Evolutionary conservation across 257 asterid genomes (phyloP).

Genomic region (Solanum bukasovii): DNA sequence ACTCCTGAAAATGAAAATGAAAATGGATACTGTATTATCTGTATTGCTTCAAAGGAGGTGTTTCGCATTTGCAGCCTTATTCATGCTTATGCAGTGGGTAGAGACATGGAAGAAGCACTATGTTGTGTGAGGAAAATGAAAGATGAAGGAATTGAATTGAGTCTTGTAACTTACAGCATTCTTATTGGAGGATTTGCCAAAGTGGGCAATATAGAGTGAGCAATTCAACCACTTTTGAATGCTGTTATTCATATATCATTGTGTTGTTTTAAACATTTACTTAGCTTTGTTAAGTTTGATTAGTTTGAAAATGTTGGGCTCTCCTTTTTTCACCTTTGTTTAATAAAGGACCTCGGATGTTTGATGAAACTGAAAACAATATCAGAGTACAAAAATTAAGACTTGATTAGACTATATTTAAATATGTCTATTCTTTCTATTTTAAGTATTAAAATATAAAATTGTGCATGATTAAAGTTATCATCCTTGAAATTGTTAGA

Average conservation of each 20-base stretch:
- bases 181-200: constrained; percentile 83
- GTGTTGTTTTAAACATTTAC: background rate
- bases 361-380: background rate
- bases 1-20: background rate
- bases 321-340: background rate
- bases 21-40: background rate
- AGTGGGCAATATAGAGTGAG: constrained; percentile 67
- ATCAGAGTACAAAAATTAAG: background rate
- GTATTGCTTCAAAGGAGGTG: background rate
- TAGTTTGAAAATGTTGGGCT: background rate
- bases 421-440: background rate
- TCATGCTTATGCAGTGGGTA: constrained; percentile 89
- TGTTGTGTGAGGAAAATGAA: constrained; percentile 83
- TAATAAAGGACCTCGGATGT: background rate
- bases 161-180: constrained; percentile 85
- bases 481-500: background rate
- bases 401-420: background rate
- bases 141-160: constrained; percentile 77
- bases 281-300: background rate
- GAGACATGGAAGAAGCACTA: constrained; percentile 96
- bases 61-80: constrained; percentile 53
- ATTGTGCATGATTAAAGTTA: background rate
- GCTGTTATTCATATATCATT: background rate
- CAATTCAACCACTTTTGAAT: background rate
- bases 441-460: background rate